phyloP scores from a whole-genome alignment of 352 stramenopile species.

The Globisporangium paddicum region DNA sequence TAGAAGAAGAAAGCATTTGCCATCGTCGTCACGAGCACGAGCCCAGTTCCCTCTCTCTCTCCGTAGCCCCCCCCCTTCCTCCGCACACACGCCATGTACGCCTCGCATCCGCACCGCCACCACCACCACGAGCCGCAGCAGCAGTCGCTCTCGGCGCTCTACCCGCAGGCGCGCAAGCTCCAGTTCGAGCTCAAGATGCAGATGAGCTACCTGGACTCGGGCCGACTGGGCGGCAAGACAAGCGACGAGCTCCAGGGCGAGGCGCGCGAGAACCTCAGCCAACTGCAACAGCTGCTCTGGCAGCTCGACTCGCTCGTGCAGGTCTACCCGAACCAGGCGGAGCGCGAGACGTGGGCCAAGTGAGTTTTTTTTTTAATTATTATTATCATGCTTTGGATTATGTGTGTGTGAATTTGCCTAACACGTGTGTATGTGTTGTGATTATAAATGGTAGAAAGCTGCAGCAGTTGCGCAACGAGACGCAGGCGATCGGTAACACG shows the following conservation, averaged over 20 bases:
- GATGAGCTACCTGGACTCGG: conserved; percentile 79
- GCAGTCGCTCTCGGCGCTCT: conserved; percentile 66
- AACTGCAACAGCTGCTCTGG: conserved; percentile 72
- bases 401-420: background rate
- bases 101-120: conserved; percentile 5
- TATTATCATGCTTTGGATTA: no score
- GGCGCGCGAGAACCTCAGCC: conserved; percentile 62
- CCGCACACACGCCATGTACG: conserved; percentile 2
- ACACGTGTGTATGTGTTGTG: background rate
- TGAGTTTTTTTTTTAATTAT: no score
- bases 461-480: conserved; percentile 71
- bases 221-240: conserved; percentile 40
- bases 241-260: conserved; percentile 61
- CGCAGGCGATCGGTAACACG: conserved; percentile 50
- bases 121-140: conserved; percentile 13
- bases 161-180: conserved; percentile 76
- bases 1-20: background rate
- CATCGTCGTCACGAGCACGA: background rate
- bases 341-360: conserved; percentile 79
- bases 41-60: background rate
- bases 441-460: conserved; percentile 49
- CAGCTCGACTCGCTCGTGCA: conserved; percentile 81
- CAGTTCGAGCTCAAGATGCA: conserved; percentile 90
- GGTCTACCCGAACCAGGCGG: conserved; percentile 33
- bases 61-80: background rate